Evolutionary conservation across 345 rosid species (phyloP).

Genomic region (Hypericum androsaemum): DNA sequence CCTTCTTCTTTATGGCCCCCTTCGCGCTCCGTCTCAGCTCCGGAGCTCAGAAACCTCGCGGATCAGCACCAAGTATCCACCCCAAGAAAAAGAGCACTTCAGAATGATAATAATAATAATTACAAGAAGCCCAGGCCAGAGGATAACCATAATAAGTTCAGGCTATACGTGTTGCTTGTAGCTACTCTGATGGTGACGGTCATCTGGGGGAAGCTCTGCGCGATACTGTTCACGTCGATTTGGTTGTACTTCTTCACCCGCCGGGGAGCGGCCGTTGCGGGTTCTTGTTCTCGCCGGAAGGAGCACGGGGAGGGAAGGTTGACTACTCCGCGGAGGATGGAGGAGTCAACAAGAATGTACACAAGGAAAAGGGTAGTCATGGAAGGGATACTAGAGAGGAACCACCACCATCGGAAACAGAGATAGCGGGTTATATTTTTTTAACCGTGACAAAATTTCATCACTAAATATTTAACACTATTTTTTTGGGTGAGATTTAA

Average conservation of each 20-base stretch:
- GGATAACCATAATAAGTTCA: background rate
- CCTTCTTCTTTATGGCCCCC: background rate
- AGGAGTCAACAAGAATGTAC: background rate
- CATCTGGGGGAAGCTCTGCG: conserved; percentile 32
- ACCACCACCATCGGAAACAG: conserved; percentile 8
- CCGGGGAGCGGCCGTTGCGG: background rate
- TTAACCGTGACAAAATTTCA: no score
- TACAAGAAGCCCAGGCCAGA: conserved; percentile 8
- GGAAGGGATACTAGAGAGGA: conserved; percentile 26
- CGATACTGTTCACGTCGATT: conserved; percentile 27
- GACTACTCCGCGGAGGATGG: background rate
- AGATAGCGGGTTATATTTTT: background rate
- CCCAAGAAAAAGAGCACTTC: background rate
- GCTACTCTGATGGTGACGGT: conserved; percentile 19
- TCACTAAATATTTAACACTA: no score
- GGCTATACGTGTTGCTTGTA: conserved; percentile 11
- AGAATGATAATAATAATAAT: background rate
- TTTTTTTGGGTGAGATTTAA: no score
- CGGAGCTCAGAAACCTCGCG: background rate
- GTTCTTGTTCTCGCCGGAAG: background rate
- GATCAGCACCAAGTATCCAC: conserved; percentile 1
- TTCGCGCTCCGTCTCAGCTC: conserved; percentile 6
- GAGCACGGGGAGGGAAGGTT: background rate
- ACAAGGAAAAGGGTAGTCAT: conserved; percentile 21
- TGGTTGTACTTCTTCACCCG: conserved; percentile 21